Evolutionary conservation across 768 basidiomycete species (phyloP).

Genomic region (Leucosporidium creatinivorum): DNA sequence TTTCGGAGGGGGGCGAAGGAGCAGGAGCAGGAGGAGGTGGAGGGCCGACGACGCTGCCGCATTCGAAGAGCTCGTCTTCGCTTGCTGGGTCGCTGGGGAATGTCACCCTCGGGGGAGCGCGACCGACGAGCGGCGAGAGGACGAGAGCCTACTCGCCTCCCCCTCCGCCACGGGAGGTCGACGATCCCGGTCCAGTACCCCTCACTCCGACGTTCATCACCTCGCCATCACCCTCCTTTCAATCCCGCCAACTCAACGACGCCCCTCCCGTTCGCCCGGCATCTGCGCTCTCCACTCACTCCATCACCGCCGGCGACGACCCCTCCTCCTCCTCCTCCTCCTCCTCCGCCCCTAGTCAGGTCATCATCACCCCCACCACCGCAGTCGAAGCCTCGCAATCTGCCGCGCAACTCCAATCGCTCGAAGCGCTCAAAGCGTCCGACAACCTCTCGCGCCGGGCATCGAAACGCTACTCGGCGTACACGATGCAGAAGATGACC

Average conservation of each 20-base stretch:
- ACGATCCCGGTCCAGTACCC: not conserved
- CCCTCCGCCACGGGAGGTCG: not conserved
- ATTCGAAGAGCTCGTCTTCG: not conserved
- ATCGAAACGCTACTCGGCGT: constrained; percentile 90
- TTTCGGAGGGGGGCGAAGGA: too few species aligned
- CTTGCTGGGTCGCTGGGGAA: not conserved
- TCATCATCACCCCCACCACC: not conserved
- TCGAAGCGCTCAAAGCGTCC: constrained; percentile 79
- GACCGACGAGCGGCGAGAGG: too few species aligned
- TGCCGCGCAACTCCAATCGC: constrained; percentile 46
- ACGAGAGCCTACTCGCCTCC: not conserved
- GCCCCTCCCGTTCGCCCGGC: constrained; percentile 44
- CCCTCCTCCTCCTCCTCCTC: not conserved
- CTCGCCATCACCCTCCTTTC: not conserved
- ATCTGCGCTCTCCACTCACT: constrained; percentile 4
- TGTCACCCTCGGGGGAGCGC: too few species aligned
- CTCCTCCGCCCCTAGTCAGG: not conserved
- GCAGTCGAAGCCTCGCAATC: not conserved
- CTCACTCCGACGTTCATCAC: not conserved
- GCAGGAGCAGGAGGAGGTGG: too few species aligned
- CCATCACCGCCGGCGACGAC: constrained; percentile 2
- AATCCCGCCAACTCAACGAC: constrained; percentile 40
- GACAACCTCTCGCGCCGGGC: constrained; percentile 83
- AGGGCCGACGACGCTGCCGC: too few species aligned
- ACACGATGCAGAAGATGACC: constrained; percentile 90